phyloP scores from a whole-genome alignment of 371 early-diverging fungal genomes.

The Circinella minor region DNA sequence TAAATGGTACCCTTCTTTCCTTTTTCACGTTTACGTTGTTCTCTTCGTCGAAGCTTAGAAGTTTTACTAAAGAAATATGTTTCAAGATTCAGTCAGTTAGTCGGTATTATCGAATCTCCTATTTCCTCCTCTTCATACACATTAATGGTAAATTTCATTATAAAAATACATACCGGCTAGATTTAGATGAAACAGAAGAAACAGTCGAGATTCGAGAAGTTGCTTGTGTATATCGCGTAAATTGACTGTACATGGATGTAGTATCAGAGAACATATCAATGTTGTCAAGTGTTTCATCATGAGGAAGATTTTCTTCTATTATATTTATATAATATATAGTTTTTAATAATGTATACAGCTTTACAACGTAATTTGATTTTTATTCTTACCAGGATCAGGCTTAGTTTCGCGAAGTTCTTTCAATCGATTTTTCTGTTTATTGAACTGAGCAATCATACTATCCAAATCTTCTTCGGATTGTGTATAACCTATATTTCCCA shows the following conservation, averaged over 20 bases:
- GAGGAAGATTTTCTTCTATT: slow-evolving; percentile 38
- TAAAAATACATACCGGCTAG: slow-evolving; percentile 39
- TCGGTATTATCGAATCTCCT: too few species aligned
- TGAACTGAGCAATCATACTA: slow-evolving; percentile 75
- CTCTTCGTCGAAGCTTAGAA: slow-evolving; percentile 70
- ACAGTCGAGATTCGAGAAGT: slow-evolving; percentile 61
- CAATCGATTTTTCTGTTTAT: slow-evolving; percentile 64
- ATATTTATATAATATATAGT: too few species aligned
- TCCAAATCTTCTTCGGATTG: slow-evolving; percentile 72
- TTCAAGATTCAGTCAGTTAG: too few species aligned
- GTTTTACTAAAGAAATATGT: slow-evolving; percentile 56
- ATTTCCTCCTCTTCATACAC: too few species aligned
- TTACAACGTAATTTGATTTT: background rate
- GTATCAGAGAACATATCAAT: slow-evolving; percentile 95
- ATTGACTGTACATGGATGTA: slow-evolving; percentile 88
- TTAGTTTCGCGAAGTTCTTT: slow-evolving; percentile 58
- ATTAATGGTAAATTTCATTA: too few species aligned
- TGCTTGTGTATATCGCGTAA: slow-evolving; percentile 75
- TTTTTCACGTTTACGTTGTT: slow-evolving; percentile 77
- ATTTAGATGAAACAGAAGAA: slow-evolving; percentile 54
- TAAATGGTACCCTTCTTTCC: slow-evolving; percentile 89
- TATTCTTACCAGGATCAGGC: slow-evolving; percentile 36
- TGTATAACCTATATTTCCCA: slow-evolving; percentile 37
- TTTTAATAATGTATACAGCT: too few species aligned
- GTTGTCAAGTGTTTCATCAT: slow-evolving; percentile 74